Conservation (phyloP, 192 early-diverging fungal species). For the Paraglomus brasilianum region DNA sequence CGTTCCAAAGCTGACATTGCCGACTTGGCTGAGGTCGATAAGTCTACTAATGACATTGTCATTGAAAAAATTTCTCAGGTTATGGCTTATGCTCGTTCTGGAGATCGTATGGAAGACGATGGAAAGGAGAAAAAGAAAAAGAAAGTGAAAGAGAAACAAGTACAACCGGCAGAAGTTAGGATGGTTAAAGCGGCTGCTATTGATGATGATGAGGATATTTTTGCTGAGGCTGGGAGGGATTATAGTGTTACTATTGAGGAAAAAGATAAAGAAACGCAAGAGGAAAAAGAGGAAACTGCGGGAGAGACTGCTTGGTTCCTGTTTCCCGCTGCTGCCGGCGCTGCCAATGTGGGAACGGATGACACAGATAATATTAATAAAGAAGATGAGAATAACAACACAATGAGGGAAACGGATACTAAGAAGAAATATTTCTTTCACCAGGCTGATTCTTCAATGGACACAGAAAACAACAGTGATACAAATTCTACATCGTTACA, state of each 20-base stretch:
- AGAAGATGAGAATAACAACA: slow-evolving; percentile 35
- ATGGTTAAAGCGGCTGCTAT: slow-evolving; percentile 36
- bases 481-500: no score
- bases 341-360: slow-evolving; percentile 29
- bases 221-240: slow-evolving; percentile 80
- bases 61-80: slow-evolving; percentile 71
- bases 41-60: slow-evolving; percentile 61
- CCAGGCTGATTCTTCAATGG: no score
- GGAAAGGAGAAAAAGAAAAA: slow-evolving; percentile 47
- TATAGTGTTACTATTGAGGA: slow-evolving; percentile 50
- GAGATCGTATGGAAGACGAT: slow-evolving; percentile 35
- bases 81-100: slow-evolving; percentile 48
- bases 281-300: slow-evolving; percentile 33
- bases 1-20: slow-evolving; percentile 72
- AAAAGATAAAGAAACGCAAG: slow-evolving; percentile 1
- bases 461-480: no score
- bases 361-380: slow-evolving; percentile 39
- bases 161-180: slow-evolving; percentile 27
- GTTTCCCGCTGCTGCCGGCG: neutral
- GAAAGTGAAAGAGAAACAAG: slow-evolving; percentile 41
- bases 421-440: neutral
- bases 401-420: slow-evolving; percentile 26
- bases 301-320: slow-evolving; percentile 34
- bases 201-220: slow-evolving; percentile 76
- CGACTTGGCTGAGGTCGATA: slow-evolving; percentile 44